These are phyloP conservation scores for Yarrowia sp. DNA, from an alignment of 805 yeast genomes.

Conservation along the genomic window DNA sequence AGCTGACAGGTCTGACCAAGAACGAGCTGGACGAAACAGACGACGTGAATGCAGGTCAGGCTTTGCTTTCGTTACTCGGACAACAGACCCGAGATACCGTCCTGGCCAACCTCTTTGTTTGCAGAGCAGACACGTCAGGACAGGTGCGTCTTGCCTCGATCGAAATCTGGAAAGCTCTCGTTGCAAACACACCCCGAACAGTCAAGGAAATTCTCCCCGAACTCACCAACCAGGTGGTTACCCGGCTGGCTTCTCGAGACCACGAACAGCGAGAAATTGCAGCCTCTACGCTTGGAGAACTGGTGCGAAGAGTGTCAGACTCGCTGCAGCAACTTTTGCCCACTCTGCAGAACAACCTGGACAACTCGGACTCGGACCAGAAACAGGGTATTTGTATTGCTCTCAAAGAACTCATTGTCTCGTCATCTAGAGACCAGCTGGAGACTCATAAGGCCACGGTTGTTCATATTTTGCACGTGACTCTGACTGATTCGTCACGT, in stretches of 20 bases:
- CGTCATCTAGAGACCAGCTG: constrained; percentile 59
- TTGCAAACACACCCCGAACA: constrained; percentile 91
- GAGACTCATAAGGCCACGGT: constrained; percentile 62
- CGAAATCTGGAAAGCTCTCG: constrained; percentile 95
- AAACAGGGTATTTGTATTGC: constrained; percentile 98
- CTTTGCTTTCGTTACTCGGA: constrained; percentile 77
- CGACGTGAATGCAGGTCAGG: constrained; percentile 43
- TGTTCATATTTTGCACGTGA: constrained; percentile 69
- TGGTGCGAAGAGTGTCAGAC: constrained; percentile 85
- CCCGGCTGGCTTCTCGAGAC: constrained; percentile 78
- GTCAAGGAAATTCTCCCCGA: constrained; percentile 88
- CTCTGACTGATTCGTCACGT: constrained; percentile 70
- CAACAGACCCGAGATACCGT: constrained; percentile 83
- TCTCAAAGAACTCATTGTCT: constrained; percentile 73
- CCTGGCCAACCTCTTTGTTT: constrained; percentile 79
- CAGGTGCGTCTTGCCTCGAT: constrained; percentile 84
- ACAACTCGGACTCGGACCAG: constrained; percentile 66
- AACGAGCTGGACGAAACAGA: constrained; percentile 48
- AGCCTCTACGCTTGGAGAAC: constrained; percentile 89
- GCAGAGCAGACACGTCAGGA: constrained; percentile 88
- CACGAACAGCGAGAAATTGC: constrained; percentile 79
- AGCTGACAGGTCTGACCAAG: constrained; percentile 82
- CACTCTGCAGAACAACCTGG: constrained; percentile 60
- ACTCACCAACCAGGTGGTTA: constrained; percentile 73
- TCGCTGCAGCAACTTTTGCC: constrained; percentile 84